phyloP scores from a whole-genome alignment of 805 yeast genomes.

The Isabelozyma rhagii region DNA sequence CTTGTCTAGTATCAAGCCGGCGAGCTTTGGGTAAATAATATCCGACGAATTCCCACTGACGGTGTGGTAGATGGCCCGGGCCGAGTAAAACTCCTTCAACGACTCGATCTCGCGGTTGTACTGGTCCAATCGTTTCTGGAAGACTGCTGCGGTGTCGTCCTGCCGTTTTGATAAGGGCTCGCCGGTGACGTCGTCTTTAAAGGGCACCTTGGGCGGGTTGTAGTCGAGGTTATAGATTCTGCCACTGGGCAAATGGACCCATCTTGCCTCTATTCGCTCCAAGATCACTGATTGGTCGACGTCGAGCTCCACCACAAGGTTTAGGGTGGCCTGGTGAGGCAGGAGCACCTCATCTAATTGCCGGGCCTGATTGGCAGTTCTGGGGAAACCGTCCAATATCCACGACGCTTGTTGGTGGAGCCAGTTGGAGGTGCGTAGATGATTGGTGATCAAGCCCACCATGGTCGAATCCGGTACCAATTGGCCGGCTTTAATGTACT shows the following conservation, averaged over 20 bases:
- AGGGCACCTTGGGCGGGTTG: conserved; percentile 83
- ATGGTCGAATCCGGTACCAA: conserved; percentile 73
- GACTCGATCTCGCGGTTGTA: conserved; percentile 63
- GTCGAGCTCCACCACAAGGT: conserved; percentile 78
- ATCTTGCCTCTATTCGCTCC: conserved; percentile 78
- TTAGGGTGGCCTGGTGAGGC: conserved; percentile 43
- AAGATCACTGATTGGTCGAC: conserved; percentile 85
- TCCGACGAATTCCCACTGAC: conserved; percentile 82
- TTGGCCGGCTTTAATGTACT: conserved; percentile 57
- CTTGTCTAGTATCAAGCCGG: conserved; percentile 6
- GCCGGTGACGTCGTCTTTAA: conserved; percentile 85
- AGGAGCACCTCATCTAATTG: conserved; percentile 47
- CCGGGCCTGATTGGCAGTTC: conserved; percentile 72
- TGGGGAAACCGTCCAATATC: conserved; percentile 90
- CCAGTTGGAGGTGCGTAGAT: conserved; percentile 44
- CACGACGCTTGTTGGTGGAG: conserved; percentile 49
- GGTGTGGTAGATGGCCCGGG: conserved; percentile 42
- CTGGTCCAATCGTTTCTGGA: conserved; percentile 60
- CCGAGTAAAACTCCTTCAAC: conserved; percentile 57
- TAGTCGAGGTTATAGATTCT: conserved; percentile 82
- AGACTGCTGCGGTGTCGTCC: conserved; percentile 78
- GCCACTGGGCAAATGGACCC: conserved; percentile 83
- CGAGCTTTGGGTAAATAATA: conserved; percentile 71
- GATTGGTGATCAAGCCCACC: conserved; percentile 53
- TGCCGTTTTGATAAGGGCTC: conserved; percentile 76